Percentiles rank a stretch among this genome's conserved stretches.
phyloP scores from a whole-genome alignment of 345 rosid species.

The Moricandia arvensis region DNA sequence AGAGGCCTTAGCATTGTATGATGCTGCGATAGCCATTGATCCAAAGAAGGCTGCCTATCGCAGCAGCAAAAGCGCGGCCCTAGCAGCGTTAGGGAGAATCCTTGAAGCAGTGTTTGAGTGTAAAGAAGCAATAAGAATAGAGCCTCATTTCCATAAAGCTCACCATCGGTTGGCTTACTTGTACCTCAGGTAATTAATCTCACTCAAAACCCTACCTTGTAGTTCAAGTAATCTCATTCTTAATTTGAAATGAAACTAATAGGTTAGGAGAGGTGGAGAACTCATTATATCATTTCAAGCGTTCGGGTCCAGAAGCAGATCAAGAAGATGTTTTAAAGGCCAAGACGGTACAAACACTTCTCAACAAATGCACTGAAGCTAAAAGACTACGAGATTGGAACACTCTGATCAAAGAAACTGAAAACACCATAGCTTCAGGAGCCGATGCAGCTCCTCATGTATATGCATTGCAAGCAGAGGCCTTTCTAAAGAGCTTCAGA shows the following conservation, averaged over 20 bases:
- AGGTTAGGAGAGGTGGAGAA: conserved; percentile 90
- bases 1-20: conserved; percentile 81
- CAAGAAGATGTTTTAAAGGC: conserved; percentile 63
- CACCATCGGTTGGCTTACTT: conserved; percentile 79
- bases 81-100: conserved; percentile 74
- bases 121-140: conserved; percentile 81
- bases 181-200: conserved; percentile 58
- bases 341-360: conserved; percentile 50
- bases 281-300: conserved; percentile 74
- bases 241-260: not conserved
- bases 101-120: conserved; percentile 88
- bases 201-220: conserved; percentile 9
- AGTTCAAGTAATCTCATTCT: not conserved
- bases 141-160: conserved; percentile 86
- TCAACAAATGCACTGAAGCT: conserved; percentile 73
- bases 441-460: conserved; percentile 90
- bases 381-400: conserved; percentile 68
- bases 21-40: conserved; percentile 84
- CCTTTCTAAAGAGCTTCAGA: conserved; percentile 55
- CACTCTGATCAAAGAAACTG: conserved; percentile 52
- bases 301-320: conserved; percentile 78
- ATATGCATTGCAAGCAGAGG: conserved; percentile 90
- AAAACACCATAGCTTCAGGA: conserved; percentile 53
- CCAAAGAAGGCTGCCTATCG: conserved; percentile 81
- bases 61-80: conserved; percentile 87